phyloP scores from a whole-genome alignment of 2,329 filamentous ascomycete genomes.

The Aureobasidium melanogenum region DNA sequence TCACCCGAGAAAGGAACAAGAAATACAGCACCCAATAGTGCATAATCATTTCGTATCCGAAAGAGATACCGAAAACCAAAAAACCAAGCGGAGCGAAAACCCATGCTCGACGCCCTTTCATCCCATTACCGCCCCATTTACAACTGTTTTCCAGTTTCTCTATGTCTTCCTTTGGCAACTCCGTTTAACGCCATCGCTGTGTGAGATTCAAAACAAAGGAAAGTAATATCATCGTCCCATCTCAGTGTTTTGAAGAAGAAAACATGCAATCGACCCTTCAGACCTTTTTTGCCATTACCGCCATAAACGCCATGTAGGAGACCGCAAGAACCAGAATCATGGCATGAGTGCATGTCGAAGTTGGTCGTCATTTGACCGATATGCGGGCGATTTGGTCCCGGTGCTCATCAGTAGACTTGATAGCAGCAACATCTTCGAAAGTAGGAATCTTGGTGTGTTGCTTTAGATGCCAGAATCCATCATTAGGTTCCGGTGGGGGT shows the following conservation, averaged over 20 bases:
- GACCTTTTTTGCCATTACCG: not conserved
- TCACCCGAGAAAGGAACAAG: not conserved
- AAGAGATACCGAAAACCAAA: not conserved
- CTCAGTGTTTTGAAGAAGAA: not conserved
- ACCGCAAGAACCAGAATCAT: not conserved
- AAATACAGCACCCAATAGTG: not conserved
- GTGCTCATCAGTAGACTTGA: not conserved
- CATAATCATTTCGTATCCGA: not conserved
- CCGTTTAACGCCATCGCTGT: not conserved
- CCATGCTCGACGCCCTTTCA: constrained; percentile 3
- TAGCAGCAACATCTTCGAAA: constrained; percentile 1
- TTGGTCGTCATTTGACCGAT: constrained; percentile 7
- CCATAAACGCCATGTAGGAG: not conserved
- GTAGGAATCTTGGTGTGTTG: not conserved
- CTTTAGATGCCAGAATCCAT: constrained; percentile 3
- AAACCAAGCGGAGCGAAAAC: not conserved
- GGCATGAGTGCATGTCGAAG: not conserved
- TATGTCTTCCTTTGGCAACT: not conserved
- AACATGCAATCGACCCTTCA: not conserved
- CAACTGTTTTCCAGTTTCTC: not conserved
- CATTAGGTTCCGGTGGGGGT: constrained; percentile 9
- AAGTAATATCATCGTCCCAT: not conserved
- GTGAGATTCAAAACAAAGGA: not conserved
- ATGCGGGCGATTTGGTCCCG: not conserved
- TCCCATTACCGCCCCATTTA: not conserved